Conservation (phyloP, 805 yeast species). For the Priceomyces carsonii region DNA sequence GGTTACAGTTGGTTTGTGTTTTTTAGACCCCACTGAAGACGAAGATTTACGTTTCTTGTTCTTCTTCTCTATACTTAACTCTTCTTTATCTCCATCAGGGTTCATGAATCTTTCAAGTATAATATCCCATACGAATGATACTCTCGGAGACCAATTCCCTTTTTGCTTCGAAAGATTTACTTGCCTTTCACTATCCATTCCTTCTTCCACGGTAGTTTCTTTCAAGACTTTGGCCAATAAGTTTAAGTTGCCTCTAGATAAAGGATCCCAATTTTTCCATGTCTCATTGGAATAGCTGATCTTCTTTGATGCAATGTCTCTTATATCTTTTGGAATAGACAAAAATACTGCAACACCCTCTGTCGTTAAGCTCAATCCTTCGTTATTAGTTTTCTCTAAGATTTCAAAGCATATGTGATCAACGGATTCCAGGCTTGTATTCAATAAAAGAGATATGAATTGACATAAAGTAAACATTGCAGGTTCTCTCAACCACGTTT, state of each 20-base stretch:
- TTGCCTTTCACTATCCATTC: constrained; percentile 24
- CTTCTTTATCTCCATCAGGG: constrained; percentile 14
- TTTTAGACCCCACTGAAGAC: constrained; percentile 23
- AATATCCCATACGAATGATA: constrained; percentile 76
- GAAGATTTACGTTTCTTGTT: constrained; percentile 22
- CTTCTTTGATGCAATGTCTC: constrained; percentile 12
- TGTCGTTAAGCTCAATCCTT: constrained; percentile 61
- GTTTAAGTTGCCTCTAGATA: constrained; percentile 67
- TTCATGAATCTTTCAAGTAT: constrained; percentile 47
- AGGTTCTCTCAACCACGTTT: constrained; percentile 87
- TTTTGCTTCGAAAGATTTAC: constrained; percentile 47
- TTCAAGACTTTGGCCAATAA: constrained; percentile 62
- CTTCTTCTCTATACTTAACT: constrained; percentile 20
- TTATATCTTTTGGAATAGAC: constrained; percentile 39
- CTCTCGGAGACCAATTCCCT: constrained; percentile 70
- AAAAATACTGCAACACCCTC: constrained; percentile 81
- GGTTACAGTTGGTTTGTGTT: constrained; percentile 15
- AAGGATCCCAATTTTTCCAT: constrained; percentile 78
- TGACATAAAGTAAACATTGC: constrained; percentile 69
- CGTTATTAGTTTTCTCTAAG: constrained; percentile 48
- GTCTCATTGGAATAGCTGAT: constrained; percentile 21
- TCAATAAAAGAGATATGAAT: constrained; percentile 25
- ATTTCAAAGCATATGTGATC: constrained; percentile 26
- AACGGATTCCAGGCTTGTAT: constrained; percentile 11
- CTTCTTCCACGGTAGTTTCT: constrained; percentile 49